Percentiles rank a stretch among this genome's conserved stretches.
phyloP scores from a whole-genome alignment of 306 rosid species.

The Dryas drummondii region DNA sequence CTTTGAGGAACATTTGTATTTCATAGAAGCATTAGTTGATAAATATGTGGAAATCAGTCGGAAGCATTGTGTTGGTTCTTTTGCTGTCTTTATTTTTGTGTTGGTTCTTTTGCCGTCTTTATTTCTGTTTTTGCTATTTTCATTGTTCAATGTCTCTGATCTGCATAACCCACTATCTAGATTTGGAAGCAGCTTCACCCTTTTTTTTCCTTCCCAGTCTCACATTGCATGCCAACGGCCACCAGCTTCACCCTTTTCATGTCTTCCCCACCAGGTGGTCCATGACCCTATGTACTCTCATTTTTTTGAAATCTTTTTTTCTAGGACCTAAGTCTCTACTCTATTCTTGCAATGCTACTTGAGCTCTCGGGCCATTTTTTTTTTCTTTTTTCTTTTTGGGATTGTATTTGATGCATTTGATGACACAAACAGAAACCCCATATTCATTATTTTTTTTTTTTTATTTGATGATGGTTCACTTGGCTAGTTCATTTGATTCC shows the following conservation, averaged over 20 bases:
- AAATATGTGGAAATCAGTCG: slow-evolving; percentile 26
- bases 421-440: background rate
- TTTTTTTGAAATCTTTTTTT: background rate
- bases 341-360: no score
- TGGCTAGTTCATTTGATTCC: background rate
- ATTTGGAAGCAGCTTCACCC: slow-evolving; percentile 28
- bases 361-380: no score
- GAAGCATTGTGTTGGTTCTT: slow-evolving; percentile 8
- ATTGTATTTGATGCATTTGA: background rate
- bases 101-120: no score
- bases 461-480: background rate
- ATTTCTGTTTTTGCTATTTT: slow-evolving; percentile 18
- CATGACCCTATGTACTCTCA: background rate
- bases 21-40: background rate
- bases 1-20: background rate
- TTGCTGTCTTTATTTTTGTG: no score
- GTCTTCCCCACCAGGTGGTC: slow-evolving; percentile 23
- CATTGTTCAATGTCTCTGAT: slow-evolving; percentile 17
- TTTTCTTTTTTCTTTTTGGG: background rate
- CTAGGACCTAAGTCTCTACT: no score
- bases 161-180: slow-evolving; percentile 24
- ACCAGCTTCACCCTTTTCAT: slow-evolving; percentile 16
- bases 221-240: slow-evolving; percentile 9
- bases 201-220: slow-evolving; percentile 23
- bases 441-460: background rate